These are phyloP conservation scores for Parmelia sp. DNA, from an alignment of 495 filamentous ascomycete species.

Conservation along the genomic window DNA sequence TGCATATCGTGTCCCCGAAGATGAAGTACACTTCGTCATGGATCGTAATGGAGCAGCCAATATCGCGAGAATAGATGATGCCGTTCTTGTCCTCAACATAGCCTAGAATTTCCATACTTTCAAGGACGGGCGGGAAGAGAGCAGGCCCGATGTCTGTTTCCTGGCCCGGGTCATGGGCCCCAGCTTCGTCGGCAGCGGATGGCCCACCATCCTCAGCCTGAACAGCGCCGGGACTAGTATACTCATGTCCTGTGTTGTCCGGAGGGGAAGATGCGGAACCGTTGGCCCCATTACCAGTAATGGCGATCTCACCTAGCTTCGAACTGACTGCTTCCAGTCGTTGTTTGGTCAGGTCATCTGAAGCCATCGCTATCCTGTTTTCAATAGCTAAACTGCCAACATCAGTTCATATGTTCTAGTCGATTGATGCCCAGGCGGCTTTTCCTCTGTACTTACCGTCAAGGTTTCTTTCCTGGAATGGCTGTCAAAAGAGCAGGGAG, in stretches of 20 bases:
- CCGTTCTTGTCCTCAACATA: slow-evolving; percentile 21
- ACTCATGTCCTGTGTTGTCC: not conserved
- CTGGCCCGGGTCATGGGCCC: not conserved
- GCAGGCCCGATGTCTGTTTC: slow-evolving; percentile 10
- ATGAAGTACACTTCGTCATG: slow-evolving; percentile 20
- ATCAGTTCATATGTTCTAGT: not conserved
- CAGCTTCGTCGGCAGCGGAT: not conserved
- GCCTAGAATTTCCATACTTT: slow-evolving; percentile 17
- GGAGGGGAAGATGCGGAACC: not conserved
- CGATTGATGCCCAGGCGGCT: not conserved
- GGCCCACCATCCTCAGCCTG: not conserved
- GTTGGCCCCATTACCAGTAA: not conserved
- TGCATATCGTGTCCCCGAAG: slow-evolving; percentile 31
- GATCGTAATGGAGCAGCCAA: slow-evolving; percentile 25
- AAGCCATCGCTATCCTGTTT: not conserved
- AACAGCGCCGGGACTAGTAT: not conserved
- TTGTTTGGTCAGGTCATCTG: not conserved
- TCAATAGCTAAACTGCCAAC: not conserved
- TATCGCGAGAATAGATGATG: slow-evolving; percentile 24
- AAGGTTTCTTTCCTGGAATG: not conserved
- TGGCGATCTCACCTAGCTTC: not conserved
- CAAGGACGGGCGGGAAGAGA: slow-evolving; percentile 19
- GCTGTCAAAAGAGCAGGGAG: not conserved
- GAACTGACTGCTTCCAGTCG: not conserved
- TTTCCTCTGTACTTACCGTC: not conserved